Evolutionary conservation across 1,284 basidiomycete genomes (phyloP).

Genomic region (Malassezia pachydermatis): DNA sequence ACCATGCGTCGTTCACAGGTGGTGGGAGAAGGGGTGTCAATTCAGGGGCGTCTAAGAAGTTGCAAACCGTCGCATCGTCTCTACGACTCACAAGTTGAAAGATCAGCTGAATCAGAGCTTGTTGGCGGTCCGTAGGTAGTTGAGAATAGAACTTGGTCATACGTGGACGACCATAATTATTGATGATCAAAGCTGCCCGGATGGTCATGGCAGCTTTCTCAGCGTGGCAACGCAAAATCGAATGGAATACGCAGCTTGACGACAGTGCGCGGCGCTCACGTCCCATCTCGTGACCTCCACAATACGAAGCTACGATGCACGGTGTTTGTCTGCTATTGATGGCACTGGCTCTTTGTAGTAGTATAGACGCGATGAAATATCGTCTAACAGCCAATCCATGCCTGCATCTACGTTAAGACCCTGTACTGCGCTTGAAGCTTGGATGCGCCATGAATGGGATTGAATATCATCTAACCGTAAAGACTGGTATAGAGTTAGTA

Average conservation of each 20-base stretch:
- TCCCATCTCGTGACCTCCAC: background rate
- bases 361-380: slow-evolving; percentile 57
- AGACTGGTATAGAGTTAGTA: background rate
- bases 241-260: too few species aligned
- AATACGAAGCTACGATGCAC: too few species aligned
- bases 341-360: slow-evolving; percentile 25
- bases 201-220: slow-evolving; percentile 65
- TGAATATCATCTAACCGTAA: slow-evolving; percentile 7
- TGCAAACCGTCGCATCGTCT: slow-evolving; percentile 35
- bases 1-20: slow-evolving; percentile 20
- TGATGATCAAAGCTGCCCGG: slow-evolving; percentile 70
- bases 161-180: slow-evolving; percentile 80
- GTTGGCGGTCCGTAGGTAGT: slow-evolving; percentile 35
- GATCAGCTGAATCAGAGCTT: slow-evolving; percentile 39
- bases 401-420: slow-evolving; percentile 74
- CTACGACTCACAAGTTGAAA: slow-evolving; percentile 40
- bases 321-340: too few species aligned
- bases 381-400: slow-evolving; percentile 85
- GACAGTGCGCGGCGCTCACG: too few species aligned
- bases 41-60: slow-evolving; percentile 45
- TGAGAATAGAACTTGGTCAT: slow-evolving; percentile 81
- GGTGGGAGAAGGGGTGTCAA: slow-evolving; percentile 38
- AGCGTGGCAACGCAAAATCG: too few species aligned
- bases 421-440: slow-evolving; percentile 81
- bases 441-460: slow-evolving; percentile 61